These are phyloP conservation scores for Rutidosis leptorrhynchoides DNA, from an alignment of 129 eudicot genomes.

Conservation along the genomic window DNA sequence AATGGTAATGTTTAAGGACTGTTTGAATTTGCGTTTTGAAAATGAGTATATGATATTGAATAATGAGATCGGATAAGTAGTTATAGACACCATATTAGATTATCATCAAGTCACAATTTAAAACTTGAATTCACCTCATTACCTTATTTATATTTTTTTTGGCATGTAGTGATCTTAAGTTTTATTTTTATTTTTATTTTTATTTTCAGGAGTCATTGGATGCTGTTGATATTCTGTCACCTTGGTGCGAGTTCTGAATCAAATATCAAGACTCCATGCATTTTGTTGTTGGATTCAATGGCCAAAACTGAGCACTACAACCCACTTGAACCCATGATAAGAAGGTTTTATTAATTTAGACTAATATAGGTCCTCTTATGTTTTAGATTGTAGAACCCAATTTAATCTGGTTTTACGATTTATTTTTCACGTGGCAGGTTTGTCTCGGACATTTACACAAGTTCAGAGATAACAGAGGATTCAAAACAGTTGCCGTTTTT, in stretches of 20 bases:
- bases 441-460: conserved; percentile 46
- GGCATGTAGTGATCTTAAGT: conserved; percentile 18
- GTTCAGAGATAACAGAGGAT: conserved; percentile 40
- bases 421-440: conserved; percentile 37
- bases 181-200: too few relatives aligned
- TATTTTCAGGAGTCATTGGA: conserved; percentile 79
- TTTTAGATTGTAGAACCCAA: not conserved
- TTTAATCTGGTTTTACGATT: not conserved
- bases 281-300: conserved; percentile 72
- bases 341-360: conserved; percentile 40
- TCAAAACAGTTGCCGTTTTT: conserved; percentile 45
- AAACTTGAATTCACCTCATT: not conserved
- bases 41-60: not conserved
- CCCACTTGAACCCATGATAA: conserved; percentile 54
- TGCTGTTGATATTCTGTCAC: conserved; percentile 71
- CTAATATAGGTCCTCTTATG: not conserved
- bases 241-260: conserved; percentile 50
- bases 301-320: conserved; percentile 42
- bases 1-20: too few relatives aligned
- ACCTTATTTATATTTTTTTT: not conserved
- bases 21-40: not conserved
- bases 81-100: too few relatives aligned
- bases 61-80: too few relatives aligned
- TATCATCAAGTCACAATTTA: not conserved
- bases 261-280: conserved; percentile 53